Conservation (phyloP, 495 filamentous ascomycete genomes). For the Penicillium tannophilum region DNA sequence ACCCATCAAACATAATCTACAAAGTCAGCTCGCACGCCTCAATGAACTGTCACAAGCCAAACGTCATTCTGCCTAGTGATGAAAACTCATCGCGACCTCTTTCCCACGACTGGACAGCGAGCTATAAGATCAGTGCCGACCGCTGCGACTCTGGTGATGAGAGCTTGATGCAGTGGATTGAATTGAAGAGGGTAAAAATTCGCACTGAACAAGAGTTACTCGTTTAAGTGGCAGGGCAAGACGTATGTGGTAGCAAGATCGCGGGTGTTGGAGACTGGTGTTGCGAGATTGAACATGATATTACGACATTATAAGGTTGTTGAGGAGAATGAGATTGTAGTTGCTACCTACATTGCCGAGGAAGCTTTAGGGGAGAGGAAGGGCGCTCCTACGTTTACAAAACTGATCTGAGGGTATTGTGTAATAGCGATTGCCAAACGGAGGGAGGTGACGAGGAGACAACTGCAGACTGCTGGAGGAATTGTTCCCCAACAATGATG, state of each 20-base stretch:
- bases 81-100: not conserved
- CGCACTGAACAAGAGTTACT: not conserved
- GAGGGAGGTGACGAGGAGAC: constrained; percentile 1
- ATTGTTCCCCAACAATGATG: not conserved
- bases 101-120: not conserved
- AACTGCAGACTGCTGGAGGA: not conserved
- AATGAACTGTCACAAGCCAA: not conserved
- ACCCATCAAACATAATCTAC: not conserved
- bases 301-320: not conserved
- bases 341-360: not conserved
- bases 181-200: not conserved
- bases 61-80: not conserved
- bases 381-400: not conserved
- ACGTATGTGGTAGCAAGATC: not conserved
- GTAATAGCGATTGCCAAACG: not conserved
- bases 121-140: not conserved
- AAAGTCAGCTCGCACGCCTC: not conserved
- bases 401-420: not conserved
- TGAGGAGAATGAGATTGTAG: not conserved
- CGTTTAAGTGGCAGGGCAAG: not conserved
- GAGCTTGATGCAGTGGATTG: not conserved
- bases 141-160: not conserved
- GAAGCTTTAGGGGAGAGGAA: not conserved
- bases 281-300: not conserved
- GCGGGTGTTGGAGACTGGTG: not conserved